Base-by-base conservation (phyloP, 2,329 filamentous ascomycete genomes). In the Fusarium paranaense region DNA sequence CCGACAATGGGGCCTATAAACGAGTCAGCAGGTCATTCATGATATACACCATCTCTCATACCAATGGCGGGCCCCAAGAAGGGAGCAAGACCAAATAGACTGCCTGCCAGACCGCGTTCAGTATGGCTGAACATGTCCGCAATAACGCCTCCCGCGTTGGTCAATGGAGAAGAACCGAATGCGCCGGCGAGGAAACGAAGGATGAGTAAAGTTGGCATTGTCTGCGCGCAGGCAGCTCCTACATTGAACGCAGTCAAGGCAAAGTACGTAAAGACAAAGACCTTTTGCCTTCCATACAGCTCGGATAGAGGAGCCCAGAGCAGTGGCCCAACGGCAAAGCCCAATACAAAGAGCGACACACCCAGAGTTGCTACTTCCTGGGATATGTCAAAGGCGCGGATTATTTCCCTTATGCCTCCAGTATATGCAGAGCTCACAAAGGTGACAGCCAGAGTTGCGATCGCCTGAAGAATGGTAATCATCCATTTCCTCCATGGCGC, bases 341-440 rank as follows among this genome's bases (percentile, higher is more conserved):
- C 90, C 3, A 92, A 74, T 2, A 92, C 90, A 75, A 91, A 92
- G 2, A 92, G 81, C 1, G 90, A 91, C 8, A 93, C 84, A 10
- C 91, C 91, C 1, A 93, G 84, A 7, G 89, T 91, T 37, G 86
- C 87, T 2, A 91, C 82, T 70, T 89, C 88, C 4, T 74, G 69
- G 0, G 82, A 83, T n/a, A 89, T 83, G 10, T 82, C 67, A 71
- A 94, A 93, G 20, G 89, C 83, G 0, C 64, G 30, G 10, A 91
- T 85, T 52, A 94, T 85, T 59, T 90, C 83, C 5, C 74, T 61
- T 8, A 90, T 80, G 42, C 89, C 89, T 6, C 90, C 89, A 2
- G 88, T 89, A 79, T 90, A 93, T 6, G 92, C 92, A 1, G 90
- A 92, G 8, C 91, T 93, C 45, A 90, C 89, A 73, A 95, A 92